A percentile compares a stretch with the other conserved stretches of the same genome.
phyloP scores from a whole-genome alignment of 257 asterid species.

The Solanum piurae region DNA sequence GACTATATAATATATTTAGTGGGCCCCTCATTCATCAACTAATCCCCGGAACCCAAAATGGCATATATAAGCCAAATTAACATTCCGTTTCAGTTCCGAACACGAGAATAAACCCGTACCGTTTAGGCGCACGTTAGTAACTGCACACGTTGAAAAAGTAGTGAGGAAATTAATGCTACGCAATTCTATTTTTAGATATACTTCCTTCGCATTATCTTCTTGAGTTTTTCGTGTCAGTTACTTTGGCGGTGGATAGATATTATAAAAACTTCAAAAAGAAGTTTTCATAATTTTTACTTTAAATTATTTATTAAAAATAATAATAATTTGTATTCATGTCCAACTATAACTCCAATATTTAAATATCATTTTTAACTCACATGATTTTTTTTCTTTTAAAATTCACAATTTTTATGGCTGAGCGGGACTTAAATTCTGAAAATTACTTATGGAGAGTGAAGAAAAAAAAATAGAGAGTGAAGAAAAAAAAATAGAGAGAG shows the following conservation, averaged over 20 bases:
- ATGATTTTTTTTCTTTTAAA: background rate
- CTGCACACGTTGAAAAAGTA: background rate
- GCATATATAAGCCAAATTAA: constrained; percentile 26
- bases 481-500: background rate
- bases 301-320: background rate
- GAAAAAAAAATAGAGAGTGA: background rate
- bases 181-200: background rate
- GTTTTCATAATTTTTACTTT: background rate
- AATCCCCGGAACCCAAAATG: constrained; percentile 32
- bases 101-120: background rate
- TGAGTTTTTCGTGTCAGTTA: background rate
- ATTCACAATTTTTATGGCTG: background rate
- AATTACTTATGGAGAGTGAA: background rate
- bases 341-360: background rate
- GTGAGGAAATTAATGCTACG: background rate
- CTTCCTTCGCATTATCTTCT: background rate
- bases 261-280: background rate
- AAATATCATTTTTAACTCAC: background rate
- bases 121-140: background rate
- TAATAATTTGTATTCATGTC: background rate
- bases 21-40: constrained; percentile 12
- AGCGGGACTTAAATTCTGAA: background rate
- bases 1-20: constrained; percentile 11
- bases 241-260: background rate
- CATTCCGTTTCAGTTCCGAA: constrained; percentile 34